Evolutionary conservation across 371 early-diverging fungal genomes (phyloP).

Genomic region (Lichtheimia corymbifera): DNA sequence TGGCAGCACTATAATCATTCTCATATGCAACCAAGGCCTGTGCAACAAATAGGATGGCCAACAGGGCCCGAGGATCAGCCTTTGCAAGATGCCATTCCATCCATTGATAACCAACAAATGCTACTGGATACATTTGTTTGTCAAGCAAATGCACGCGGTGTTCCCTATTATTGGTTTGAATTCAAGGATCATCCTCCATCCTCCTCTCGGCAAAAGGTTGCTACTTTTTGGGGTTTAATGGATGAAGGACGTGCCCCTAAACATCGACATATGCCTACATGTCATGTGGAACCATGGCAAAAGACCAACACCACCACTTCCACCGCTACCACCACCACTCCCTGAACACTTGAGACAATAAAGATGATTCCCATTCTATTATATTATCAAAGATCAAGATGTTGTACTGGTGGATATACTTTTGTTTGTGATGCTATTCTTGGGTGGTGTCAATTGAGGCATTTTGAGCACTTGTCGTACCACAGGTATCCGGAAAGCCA

Average conservation of each 20-base stretch:
- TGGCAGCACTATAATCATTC: constrained; percentile 45
- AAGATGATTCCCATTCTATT: too few species aligned
- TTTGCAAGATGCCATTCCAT: constrained; percentile 47
- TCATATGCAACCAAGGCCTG: constrained; percentile 20
- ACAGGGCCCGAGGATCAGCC: constrained; percentile 37
- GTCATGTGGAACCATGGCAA: constrained; percentile 20
- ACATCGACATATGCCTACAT: constrained; percentile 41
- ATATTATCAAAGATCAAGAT: too few species aligned
- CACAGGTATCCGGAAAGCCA: constrained; percentile 49
- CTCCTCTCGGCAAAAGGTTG: constrained; percentile 45
- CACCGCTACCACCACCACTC: too few species aligned
- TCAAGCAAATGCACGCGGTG: constrained; percentile 49
- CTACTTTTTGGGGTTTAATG: constrained; percentile 62
- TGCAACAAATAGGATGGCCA: constrained; percentile 65
- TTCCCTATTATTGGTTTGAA: constrained; percentile 67
- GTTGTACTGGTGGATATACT: too few species aligned
- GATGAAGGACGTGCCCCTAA: constrained; percentile 43
- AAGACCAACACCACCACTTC: constrained; percentile 17
- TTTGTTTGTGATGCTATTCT: not conserved
- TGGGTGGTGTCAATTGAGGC: constrained; percentile 3
- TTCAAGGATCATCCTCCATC: constrained; percentile 74
- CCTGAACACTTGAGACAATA: not conserved
- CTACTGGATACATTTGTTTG: constrained; percentile 56
- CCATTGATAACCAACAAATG: constrained; percentile 52
- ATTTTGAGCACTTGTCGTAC: constrained; percentile 22